These are phyloP conservation scores for Teratosphaeria gauchensis DNA, from an alignment of 2,329 filamentous ascomycete genomes.

Conservation along the genomic window DNA sequence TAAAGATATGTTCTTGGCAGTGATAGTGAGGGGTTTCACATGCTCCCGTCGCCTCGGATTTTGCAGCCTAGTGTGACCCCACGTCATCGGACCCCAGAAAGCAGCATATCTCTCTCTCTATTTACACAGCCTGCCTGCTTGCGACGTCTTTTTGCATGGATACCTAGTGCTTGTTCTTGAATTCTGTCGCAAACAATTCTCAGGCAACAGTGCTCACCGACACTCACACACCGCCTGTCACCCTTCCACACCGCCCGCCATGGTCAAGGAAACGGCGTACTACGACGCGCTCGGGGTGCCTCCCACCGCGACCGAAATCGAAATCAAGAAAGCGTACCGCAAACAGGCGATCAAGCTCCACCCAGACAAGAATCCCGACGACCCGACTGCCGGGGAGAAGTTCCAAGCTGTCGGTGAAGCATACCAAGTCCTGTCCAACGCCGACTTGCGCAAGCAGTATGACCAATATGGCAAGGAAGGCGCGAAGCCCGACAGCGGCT, in stretches of 20 bases:
- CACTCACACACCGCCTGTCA: background rate
- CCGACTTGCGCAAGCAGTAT: slow-evolving; percentile 80
- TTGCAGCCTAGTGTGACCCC: background rate
- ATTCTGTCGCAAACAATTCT: background rate
- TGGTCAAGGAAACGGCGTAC: slow-evolving; percentile 93
- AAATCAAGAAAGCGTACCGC: slow-evolving; percentile 93
- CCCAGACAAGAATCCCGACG: slow-evolving; percentile 97
- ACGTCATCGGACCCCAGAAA: background rate
- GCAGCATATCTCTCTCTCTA: background rate
- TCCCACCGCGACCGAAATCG: slow-evolving; percentile 75
- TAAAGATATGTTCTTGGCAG: background rate
- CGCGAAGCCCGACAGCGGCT: slow-evolving; percentile 81
- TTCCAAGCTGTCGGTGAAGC: slow-evolving; percentile 76
- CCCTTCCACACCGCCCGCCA: background rate
- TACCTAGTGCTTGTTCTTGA: background rate
- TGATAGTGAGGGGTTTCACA: background rate
- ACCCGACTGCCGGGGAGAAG: slow-evolving; percentile 84
- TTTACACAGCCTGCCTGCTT: background rate
- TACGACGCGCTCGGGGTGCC: slow-evolving; percentile 79
- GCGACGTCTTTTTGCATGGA: background rate
- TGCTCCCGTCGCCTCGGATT: background rate
- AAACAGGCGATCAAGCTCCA: slow-evolving; percentile 90
- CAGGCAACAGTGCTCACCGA: too few species aligned
- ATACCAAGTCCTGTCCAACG: slow-evolving; percentile 76
- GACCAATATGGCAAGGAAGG: slow-evolving; percentile 96